These are phyloP conservation scores for Triangularia setosa DNA, from an alignment of 2,329 filamentous ascomycete genomes.

Conservation along the genomic window DNA sequence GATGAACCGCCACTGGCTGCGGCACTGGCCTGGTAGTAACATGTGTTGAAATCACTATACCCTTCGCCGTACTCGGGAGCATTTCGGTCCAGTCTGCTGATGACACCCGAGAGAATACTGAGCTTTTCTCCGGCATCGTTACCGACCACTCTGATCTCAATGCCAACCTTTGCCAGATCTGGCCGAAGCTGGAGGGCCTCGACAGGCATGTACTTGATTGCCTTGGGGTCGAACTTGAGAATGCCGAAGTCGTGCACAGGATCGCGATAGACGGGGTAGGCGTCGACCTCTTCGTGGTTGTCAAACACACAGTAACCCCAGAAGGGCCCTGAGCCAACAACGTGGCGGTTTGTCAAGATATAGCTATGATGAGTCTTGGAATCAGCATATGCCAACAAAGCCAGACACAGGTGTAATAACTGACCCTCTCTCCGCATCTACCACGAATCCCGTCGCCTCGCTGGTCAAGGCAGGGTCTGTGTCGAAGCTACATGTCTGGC, in stretches of 20 bases:
- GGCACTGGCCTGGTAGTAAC: slow-evolving; percentile 97
- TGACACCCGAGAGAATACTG: slow-evolving; percentile 95
- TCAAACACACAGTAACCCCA: slow-evolving; percentile 99
- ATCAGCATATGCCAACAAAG: not conserved
- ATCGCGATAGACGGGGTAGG: slow-evolving; percentile 93
- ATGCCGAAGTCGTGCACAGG: slow-evolving; percentile 99
- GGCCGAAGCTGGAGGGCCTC: slow-evolving; percentile 75
- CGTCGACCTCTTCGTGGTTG: slow-evolving; percentile 96
- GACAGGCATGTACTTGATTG: slow-evolving; percentile 95
- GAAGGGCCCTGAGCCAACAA: slow-evolving; percentile 92
- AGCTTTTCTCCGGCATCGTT: slow-evolving; percentile 99
- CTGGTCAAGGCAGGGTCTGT: slow-evolving; percentile 92
- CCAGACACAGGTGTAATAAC: slow-evolving; percentile 28
- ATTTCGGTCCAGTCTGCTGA: slow-evolving; percentile 91
- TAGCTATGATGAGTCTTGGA: slow-evolving; percentile 44
- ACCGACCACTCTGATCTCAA: slow-evolving; percentile 94
- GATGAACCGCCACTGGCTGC: slow-evolving; percentile 96
- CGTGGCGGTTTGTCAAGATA: slow-evolving; percentile 85
- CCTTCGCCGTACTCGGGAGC: slow-evolving; percentile 97
- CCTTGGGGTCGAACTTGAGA: slow-evolving; percentile 89
- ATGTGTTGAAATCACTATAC: slow-evolving; percentile 93
- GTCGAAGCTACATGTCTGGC: slow-evolving; percentile 95
- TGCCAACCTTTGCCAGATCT: slow-evolving; percentile 82
- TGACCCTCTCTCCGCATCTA: slow-evolving; percentile 84
- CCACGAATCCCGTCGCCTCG: slow-evolving; percentile 96